A percentile compares a stretch with the other conserved stretches of the same genome.
Evolutionary conservation across 2,329 filamentous ascomycete genomes (phyloP).

Genomic region (Clarireedia paspali): DNA sequence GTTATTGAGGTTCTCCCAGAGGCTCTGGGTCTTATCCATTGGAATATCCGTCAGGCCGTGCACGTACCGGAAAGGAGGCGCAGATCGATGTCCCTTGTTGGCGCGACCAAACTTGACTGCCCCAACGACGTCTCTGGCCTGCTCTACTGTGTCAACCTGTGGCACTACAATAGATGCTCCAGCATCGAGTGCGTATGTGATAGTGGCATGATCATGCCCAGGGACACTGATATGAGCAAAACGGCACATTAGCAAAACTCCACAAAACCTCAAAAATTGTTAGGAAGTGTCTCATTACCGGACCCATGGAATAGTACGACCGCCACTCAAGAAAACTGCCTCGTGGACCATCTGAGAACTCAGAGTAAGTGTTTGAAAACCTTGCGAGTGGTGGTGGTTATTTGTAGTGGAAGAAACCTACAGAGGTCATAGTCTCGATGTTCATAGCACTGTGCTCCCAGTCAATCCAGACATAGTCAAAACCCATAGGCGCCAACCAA

Average conservation of each 20-base stretch:
- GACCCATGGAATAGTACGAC: slow-evolving; percentile 38
- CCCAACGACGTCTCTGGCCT: slow-evolving; percentile 37
- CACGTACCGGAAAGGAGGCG: slow-evolving; percentile 37
- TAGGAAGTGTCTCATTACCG: slow-evolving; percentile 23
- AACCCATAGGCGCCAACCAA: slow-evolving; percentile 38
- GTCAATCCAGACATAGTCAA: slow-evolving; percentile 39
- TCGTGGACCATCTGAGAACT: slow-evolving; percentile 37
- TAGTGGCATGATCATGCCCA: slow-evolving; percentile 39
- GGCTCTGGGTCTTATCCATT: slow-evolving; percentile 27
- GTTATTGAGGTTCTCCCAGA: slow-evolving; percentile 36
- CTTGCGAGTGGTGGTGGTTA: neutral
- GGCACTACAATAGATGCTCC: slow-evolving; percentile 41
- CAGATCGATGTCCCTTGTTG: slow-evolving; percentile 36
- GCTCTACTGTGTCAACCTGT: slow-evolving; percentile 40
- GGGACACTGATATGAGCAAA: slow-evolving; percentile 28
- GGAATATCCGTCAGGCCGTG: slow-evolving; percentile 33
- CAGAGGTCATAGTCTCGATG: slow-evolving; percentile 41
- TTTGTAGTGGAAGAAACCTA: slow-evolving; percentile 7
- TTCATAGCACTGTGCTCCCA: slow-evolving; percentile 40
- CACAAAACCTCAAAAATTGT: too few species aligned
- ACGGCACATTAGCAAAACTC: too few species aligned
- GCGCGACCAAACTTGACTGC: slow-evolving; percentile 37
- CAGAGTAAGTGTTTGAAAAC: too few species aligned
- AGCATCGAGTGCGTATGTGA: slow-evolving; percentile 40
- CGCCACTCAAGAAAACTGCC: slow-evolving; percentile 38